Evolutionary conservation across 208 protist genomes (phyloP).

Genomic region (Wallacemonas rigidus): DNA sequence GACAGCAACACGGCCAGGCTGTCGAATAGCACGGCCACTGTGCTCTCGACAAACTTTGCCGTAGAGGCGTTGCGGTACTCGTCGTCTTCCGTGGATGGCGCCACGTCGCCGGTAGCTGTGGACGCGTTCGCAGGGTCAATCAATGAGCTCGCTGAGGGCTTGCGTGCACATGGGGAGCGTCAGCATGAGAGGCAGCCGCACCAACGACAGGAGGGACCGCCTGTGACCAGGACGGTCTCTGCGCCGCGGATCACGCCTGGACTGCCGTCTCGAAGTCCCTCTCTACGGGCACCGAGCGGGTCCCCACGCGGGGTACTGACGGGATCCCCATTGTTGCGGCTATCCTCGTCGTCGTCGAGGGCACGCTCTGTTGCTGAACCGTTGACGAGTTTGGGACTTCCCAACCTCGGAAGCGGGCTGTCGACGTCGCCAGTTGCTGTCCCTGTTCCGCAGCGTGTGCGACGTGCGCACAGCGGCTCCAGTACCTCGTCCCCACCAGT

Average conservation of each 20-base stretch:
- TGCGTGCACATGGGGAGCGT: not conserved
- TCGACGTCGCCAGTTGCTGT: no score
- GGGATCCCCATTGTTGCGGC: not conserved
- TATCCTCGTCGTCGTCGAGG: not conserved
- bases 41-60: not conserved
- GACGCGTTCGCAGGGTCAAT: not conserved
- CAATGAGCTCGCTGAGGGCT: constrained; percentile 6
- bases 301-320: not conserved
- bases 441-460: no score
- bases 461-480: no score
- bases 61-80: constrained; percentile 12
- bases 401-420: no score
- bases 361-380: not conserved
- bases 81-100: not conserved
- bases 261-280: constrained; percentile 4
- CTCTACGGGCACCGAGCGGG: constrained; percentile 10
- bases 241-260: no score
- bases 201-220: not conserved
- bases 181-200: not conserved
- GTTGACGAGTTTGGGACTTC: no score
- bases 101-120: no score
- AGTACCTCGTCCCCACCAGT: not conserved
- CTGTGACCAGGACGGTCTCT: not conserved
- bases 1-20: no score
- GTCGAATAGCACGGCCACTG: not conserved